A percentile compares a stretch with the other conserved stretches of the same genome.
Evolutionary conservation across 2,329 filamentous ascomycete genomes (phyloP).

Genomic region (Botrytis fragariae): DNA sequence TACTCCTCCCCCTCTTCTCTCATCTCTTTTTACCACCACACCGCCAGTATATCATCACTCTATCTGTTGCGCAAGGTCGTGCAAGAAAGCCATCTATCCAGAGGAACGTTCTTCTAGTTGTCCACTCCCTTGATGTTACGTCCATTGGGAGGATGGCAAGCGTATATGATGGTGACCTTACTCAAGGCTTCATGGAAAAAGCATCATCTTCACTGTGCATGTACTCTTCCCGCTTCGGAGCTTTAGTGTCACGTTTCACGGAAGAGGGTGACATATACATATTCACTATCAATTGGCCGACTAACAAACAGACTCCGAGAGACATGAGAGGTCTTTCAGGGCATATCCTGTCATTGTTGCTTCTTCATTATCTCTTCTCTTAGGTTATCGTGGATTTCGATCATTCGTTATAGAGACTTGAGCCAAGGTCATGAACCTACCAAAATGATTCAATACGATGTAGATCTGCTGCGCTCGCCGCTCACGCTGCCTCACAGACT

Average conservation of each 20-base stretch:
- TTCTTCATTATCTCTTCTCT: constrained; percentile 7
- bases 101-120: background rate
- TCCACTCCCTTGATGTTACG: background rate
- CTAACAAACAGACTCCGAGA: background rate
- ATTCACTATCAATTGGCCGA: constrained; percentile 15
- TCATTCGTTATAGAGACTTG: constrained; percentile 12
- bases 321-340: constrained; percentile 6
- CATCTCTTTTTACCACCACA: constrained; percentile 11
- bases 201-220: constrained; percentile 12
- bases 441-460: constrained; percentile 14
- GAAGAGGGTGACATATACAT: background rate
- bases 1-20: background rate
- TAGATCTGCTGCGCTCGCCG: constrained; percentile 3
- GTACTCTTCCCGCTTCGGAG: background rate
- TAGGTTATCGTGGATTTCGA: constrained; percentile 17
- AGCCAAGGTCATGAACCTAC: constrained; percentile 17
- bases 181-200: constrained; percentile 5
- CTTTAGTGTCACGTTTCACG: constrained; percentile 10
- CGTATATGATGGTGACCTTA: constrained; percentile 4
- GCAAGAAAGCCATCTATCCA: constrained; percentile 8
- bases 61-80: constrained; percentile 14
- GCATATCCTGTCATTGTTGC: constrained; percentile 13
- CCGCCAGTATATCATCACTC: background rate
- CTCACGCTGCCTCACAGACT: background rate
- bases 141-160: constrained; percentile 13